Evolutionary conservation across 2,329 filamentous ascomycete species (phyloP), one percentile per base, ranked within the genome.

Genomic region (Paramyrothecium roridum): DNA sequence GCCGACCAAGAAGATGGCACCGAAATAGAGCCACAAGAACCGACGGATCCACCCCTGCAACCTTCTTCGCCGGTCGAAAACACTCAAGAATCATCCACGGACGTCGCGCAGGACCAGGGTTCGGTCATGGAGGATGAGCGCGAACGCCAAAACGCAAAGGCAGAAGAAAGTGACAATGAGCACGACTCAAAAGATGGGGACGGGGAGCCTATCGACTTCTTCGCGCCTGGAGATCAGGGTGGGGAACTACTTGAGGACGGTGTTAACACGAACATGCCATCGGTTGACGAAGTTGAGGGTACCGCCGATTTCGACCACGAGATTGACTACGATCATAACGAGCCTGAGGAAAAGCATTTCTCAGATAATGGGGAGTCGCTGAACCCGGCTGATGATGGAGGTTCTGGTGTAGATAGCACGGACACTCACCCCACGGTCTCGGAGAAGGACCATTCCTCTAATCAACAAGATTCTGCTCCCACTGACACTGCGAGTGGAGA

Each of bases 281-380:
- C 26, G 10, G 26, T 43, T 19, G 52, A 52, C n/a, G 53, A 67
- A 21, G 52, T 63, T 46, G 52, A 56, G 3, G 62, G 61, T 2
- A 58, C 59, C 19, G 56, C 63, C 55, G 45, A 47, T 12, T 47
- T n/a, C 19, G 47, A 49, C 13, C 71, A 74, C 43, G 73, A 76
- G 50, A 72, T 71, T 23, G 71, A 70, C 46, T 73, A 73, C 50
- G 71, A 76, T 34, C 65, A 72, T 40, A 63, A 59, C 12, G 62
- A 65, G 23, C 21, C 22, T 52, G 37, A 43, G 13, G 13, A 6
- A 43, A 43, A 13, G 3, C 4, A 43, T 17, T 16, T 43, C 37
- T 4, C 12, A 19, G 37, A 43, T 13, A 43, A 17, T 13, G 37
- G n/a, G 12, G 37, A 19, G 13, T 6, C 13, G 12, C 37, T 19